phyloP scores from a whole-genome alignment of 2,329 filamentous ascomycete genomes.

The Scedosporium apiospermum region DNA sequence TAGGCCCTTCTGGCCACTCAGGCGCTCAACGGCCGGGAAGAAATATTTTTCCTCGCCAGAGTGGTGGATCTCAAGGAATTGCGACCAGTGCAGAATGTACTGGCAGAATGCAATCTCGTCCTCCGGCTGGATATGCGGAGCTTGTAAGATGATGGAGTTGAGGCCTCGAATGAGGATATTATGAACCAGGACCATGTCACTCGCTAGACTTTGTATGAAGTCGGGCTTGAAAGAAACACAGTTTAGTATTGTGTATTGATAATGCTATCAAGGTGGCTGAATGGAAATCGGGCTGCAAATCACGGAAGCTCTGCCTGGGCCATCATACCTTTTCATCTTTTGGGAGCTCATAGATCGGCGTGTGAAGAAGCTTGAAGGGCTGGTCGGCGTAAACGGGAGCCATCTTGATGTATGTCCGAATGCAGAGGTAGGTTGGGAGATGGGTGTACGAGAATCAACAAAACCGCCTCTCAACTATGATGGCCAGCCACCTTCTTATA shows the following conservation, averaged over 20 bases:
- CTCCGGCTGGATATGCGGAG: conserved; percentile 20
- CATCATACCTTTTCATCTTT: neutral
- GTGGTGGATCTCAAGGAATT: conserved; percentile 28
- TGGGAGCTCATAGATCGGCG: neutral
- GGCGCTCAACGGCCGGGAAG: conserved; percentile 27
- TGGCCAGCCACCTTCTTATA: too few species aligned
- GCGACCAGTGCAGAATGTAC: conserved; percentile 23
- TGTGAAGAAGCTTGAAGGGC: neutral
- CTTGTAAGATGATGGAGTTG: conserved; percentile 28
- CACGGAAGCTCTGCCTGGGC: neutral
- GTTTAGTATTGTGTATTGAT: neutral
- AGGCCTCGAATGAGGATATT: conserved; percentile 25
- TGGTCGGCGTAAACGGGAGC: neutral
- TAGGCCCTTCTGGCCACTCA: conserved; percentile 22
- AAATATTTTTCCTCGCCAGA: conserved; percentile 24
- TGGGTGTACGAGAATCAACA: too few species aligned
- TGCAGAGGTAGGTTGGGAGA: too few species aligned
- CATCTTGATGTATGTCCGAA: conserved; percentile 9
- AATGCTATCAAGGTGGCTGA: neutral
- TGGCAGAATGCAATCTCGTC: conserved; percentile 23
- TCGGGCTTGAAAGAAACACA: conserved; percentile 14
- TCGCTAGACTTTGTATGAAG: conserved; percentile 16
- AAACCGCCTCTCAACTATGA: too few species aligned
- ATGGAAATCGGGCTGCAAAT: neutral
- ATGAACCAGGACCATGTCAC: conserved; percentile 22